Conservation (phyloP, 116 monocot genomes). For the Trichopus zeylanicus region DNA sequence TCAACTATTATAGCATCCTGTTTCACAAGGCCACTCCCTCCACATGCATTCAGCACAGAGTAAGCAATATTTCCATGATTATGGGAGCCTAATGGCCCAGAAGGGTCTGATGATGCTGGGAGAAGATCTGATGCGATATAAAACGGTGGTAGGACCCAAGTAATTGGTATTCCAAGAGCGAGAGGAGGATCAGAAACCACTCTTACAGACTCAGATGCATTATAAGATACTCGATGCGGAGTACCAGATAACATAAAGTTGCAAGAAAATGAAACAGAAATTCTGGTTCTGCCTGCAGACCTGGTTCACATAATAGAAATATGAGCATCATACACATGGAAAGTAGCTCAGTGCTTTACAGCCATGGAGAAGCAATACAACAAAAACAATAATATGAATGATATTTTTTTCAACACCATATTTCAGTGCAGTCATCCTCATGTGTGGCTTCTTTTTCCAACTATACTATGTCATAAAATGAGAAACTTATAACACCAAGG, state of each 20-base stretch:
- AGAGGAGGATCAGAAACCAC: constrained; percentile 75
- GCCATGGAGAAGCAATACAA: neutral
- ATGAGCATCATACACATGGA: neutral
- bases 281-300: constrained; percentile 68
- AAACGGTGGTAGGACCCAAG: constrained; percentile 90
- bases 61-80: constrained; percentile 32
- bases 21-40: constrained; percentile 16
- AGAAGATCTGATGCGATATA: constrained; percentile 66
- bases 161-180: constrained; percentile 71
- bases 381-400: neutral
- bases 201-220: constrained; percentile 41
- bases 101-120: constrained; percentile 31
- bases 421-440: no score
- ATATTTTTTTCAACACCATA: no score
- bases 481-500: no score
- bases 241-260: constrained; percentile 44
- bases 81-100: constrained; percentile 14
- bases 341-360: neutral
- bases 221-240: constrained; percentile 32
- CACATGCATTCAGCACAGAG: constrained; percentile 48
- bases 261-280: constrained; percentile 77
- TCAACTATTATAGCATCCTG: constrained; percentile 40
- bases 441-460: no score
- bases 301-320: constrained; percentile 22
- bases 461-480: no score